Evolutionary conservation across 495 filamentous ascomycete species (phyloP).

Genomic region (Neurospora discreta): DNA sequence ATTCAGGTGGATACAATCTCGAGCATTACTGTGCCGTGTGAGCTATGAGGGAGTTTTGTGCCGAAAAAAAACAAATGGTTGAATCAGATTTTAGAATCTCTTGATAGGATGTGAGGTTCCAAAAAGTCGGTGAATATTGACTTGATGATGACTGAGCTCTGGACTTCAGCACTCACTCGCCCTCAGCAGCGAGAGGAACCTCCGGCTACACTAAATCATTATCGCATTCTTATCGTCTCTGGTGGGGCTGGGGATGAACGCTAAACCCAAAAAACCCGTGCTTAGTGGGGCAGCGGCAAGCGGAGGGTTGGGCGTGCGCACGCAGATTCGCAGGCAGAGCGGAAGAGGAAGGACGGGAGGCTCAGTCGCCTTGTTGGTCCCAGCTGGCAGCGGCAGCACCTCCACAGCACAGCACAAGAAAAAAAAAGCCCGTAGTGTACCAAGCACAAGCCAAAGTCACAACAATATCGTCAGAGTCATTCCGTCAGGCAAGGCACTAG

Average conservation of each 20-base stretch:
- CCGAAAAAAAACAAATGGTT: background rate
- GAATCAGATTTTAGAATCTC: background rate
- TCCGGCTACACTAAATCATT: no score
- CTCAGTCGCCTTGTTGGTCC: background rate
- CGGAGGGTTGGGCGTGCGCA: background rate
- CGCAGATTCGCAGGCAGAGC: background rate
- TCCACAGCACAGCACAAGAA: constrained; percentile 27
- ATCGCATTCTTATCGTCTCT: constrained; percentile 12
- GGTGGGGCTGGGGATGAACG: constrained; percentile 13
- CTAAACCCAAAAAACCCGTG: constrained; percentile 7
- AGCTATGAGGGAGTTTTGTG: background rate
- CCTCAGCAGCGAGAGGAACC: background rate
- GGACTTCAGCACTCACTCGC: background rate
- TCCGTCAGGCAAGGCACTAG: background rate
- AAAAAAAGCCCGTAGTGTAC: constrained; percentile 12
- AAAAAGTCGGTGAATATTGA: no score
- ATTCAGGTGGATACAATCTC: background rate
- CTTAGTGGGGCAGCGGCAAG: background rate
- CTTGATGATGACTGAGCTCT: background rate
- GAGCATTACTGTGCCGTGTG: background rate
- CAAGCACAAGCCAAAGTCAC: constrained; percentile 8
- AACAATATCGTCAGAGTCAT: constrained; percentile 18
- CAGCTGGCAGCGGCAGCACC: constrained; percentile 7
- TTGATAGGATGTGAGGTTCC: background rate
- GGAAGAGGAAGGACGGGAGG: background rate